Evolutionary conservation across 768 basidiomycete species (phyloP).

Genomic region (Tulasnella sp.): DNA sequence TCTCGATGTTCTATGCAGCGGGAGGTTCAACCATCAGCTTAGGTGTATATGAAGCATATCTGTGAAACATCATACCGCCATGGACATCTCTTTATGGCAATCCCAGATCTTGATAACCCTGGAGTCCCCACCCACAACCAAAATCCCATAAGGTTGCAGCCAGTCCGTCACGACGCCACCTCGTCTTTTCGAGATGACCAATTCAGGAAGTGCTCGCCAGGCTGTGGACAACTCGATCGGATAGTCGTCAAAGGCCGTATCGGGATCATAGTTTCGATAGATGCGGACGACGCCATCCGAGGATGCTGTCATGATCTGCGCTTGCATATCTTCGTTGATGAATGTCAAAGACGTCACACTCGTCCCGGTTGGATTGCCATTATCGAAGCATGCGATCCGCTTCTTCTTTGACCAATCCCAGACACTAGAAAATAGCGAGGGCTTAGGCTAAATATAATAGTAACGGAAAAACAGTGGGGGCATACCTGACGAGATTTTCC

Average conservation of each 20-base stretch:
- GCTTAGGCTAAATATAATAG: constrained; percentile 9
- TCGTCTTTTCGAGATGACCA: constrained; percentile 50
- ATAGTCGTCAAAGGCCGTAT: constrained; percentile 36
- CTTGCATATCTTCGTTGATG: constrained; percentile 92
- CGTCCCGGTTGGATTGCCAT: constrained; percentile 73
- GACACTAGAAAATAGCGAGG: constrained; percentile 41
- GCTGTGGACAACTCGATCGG: constrained; percentile 87
- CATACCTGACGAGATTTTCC: constrained; percentile 70
- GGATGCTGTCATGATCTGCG: constrained; percentile 78
- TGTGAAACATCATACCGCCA: constrained; percentile 48
- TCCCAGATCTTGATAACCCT: constrained; percentile 89
- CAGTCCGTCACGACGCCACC: constrained; percentile 84
- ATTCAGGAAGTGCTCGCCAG: constrained; percentile 78
- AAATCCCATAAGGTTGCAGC: constrained; percentile 77
- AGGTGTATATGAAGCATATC: background rate
- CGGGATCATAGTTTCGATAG: constrained; percentile 83
- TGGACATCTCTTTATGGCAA: constrained; percentile 66
- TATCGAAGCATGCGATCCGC: constrained; percentile 73
- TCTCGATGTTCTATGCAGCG: constrained; percentile 63
- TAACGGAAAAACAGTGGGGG: background rate
- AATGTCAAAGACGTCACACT: constrained; percentile 82
- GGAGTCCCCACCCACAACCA: constrained; percentile 88
- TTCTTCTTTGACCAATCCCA: constrained; percentile 89
- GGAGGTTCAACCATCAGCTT: background rate
- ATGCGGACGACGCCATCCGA: constrained; percentile 89